Conservation (phyloP, 805 yeast genomes). For the Zygosaccharomyces lentus region DNA sequence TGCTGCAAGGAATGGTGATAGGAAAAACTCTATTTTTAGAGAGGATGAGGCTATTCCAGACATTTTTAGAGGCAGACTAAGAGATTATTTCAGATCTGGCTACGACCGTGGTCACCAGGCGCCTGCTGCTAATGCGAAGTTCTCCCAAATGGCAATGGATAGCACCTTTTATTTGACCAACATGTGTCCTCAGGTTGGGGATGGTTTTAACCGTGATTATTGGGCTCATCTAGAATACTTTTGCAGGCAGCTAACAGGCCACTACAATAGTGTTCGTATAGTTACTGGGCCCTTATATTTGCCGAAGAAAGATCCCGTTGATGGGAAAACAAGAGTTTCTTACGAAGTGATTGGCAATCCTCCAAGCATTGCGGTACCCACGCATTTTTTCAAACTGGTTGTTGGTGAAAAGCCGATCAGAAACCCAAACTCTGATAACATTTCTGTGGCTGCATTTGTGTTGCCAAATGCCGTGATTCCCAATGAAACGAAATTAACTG, state of each 20-base stretch:
- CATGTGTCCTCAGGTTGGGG: slow-evolving; percentile 96
- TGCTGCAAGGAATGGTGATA: slow-evolving; percentile 53
- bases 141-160: slow-evolving; percentile 86
- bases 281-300: slow-evolving; percentile 92
- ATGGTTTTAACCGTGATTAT: slow-evolving; percentile 93
- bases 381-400: slow-evolving; percentile 88
- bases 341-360: slow-evolving; percentile 97
- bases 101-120: slow-evolving; percentile 97
- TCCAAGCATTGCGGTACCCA: slow-evolving; percentile 94
- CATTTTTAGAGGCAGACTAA: slow-evolving; percentile 67
- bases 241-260: slow-evolving; percentile 67
- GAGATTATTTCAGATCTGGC: slow-evolving; percentile 91
- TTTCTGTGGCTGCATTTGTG: slow-evolving; percentile 89
- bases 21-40: slow-evolving; percentile 74
- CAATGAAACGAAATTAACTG: slow-evolving; percentile 63
- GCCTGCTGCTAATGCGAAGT: slow-evolving; percentile 96
- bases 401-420: slow-evolving; percentile 67
- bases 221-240: slow-evolving; percentile 98
- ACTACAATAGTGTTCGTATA: slow-evolving; percentile 71
- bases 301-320: slow-evolving; percentile 66
- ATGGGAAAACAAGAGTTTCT: slow-evolving; percentile 78
- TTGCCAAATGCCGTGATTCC: slow-evolving; percentile 80
- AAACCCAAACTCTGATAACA: slow-evolving; percentile 31
- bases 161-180: slow-evolving; percentile 88
- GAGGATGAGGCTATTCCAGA: slow-evolving; percentile 83